Base-by-base conservation (phyloP, 2,329 filamentous ascomycete species). In the Bimuria novae-zelandiae region DNA sequence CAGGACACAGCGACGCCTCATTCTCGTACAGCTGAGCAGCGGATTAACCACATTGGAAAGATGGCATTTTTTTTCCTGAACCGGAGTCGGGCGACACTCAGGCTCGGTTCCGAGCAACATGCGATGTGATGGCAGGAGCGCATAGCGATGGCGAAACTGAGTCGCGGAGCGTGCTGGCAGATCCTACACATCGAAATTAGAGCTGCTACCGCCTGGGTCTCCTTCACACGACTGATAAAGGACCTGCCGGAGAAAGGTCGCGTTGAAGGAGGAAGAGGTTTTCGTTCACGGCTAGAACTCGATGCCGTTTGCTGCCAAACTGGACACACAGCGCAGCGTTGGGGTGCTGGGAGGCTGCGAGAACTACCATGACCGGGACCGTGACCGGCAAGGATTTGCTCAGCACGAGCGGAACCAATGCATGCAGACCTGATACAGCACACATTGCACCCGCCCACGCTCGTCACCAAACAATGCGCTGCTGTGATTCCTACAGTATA, bases 121-220 rank as follows among this genome's bases (percentile, higher is more conserved):
- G n/a, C n/a, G 30, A 12, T n/a, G n/a, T 11, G 11, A 30, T 7
- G 27, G 27, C 27, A 41, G 22, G 22, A 42, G 40, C 5, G 25
- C 23, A 44, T n/a, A 16, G 22, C 33, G 33, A 47, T 16, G 44
- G 44, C 30, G 44, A 37, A 3, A 49, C 56, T 58, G 55, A 58
- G 46, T 55, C 56, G 52, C 53, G 49, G 37, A 53, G 52, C 45
- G 39, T 32, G 45, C 48, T 41, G 46, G 55, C 36, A 32, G 47
- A 55, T 53, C 45, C 25, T 46, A 25, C 21, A 30, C 30, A 36
- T 46, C 30, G n/a, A n/a, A n/a, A n/a, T n/a, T n/a, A n/a, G n/a
- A n/a, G n/a, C n/a, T n/a, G n/a, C n/a, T n/a, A n/a, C n/a, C n/a
- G n/a, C n/a, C n/a, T n/a, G n/a, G n/a, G n/a, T n/a, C n/a, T n/a